These are phyloP conservation scores for Rutstroemia sp. DNA, from an alignment of 2,329 filamentous ascomycete species.

Conservation along the genomic window DNA sequence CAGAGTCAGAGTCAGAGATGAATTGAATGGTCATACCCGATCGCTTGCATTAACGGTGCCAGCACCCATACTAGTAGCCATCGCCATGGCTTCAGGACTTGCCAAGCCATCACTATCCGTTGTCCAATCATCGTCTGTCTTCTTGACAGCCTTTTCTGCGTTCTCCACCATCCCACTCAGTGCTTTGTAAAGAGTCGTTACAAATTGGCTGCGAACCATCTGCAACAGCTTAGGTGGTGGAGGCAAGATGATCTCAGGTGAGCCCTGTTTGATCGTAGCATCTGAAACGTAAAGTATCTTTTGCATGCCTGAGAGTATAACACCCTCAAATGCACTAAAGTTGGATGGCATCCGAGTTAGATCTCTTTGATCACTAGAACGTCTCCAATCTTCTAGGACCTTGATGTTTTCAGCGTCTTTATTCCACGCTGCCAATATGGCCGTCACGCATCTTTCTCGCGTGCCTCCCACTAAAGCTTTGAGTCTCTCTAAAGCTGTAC, in stretches of 20 bases:
- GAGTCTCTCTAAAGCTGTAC: constrained; percentile 60
- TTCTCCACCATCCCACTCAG: constrained; percentile 96
- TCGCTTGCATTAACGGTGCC: constrained; percentile 46
- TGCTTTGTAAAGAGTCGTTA: constrained; percentile 88
- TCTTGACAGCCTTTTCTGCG: constrained; percentile 67
- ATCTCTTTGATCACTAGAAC: constrained; percentile 72
- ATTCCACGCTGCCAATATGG: constrained; percentile 86
- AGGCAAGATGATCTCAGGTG: constrained; percentile 71
- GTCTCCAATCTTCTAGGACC: constrained; percentile 87
- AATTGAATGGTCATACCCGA: constrained; percentile 34
- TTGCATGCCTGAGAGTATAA: constrained; percentile 79
- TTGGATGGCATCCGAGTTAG: constrained; percentile 84
- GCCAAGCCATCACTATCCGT: constrained; percentile 27
- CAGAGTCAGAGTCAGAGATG: constrained; percentile 14
- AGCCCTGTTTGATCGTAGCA: constrained; percentile 56
- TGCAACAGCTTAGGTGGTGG: constrained; percentile 83
- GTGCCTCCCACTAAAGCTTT: constrained; percentile 68
- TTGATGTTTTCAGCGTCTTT: constrained; percentile 90
- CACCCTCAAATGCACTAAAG: constrained; percentile 79
- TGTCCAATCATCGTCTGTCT: constrained; percentile 36
- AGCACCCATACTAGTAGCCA: constrained; percentile 35
- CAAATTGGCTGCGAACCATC: constrained; percentile 86
- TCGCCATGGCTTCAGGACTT: constrained; percentile 26
- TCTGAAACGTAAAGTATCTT: constrained; percentile 93
- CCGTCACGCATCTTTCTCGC: constrained; percentile 77